Base-by-base conservation (phyloP, 495 filamentous ascomycete species). In the Hypoxylon lenormandii region DNA sequence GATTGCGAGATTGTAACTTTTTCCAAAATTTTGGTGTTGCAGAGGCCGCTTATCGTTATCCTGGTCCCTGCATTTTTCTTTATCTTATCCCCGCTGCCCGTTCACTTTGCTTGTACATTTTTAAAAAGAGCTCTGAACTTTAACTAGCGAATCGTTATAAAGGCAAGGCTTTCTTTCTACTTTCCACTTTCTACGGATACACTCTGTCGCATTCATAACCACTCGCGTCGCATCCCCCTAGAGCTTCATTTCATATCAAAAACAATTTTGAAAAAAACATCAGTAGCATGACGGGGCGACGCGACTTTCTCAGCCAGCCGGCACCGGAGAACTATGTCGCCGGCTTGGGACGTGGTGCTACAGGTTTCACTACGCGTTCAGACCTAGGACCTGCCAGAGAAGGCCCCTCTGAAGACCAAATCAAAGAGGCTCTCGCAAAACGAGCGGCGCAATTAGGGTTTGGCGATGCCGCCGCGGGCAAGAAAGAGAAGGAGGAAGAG, bases 311-410 rank as follows among this genome's bases (percentile, higher is more conserved):
- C 33, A 91, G 85, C 77, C 92, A 96, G 79, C 88, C 88, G 28
- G 95, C 95, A 60, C 95, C 95, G 21, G 95, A 97, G 73, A 99
- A 98, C 80, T 99, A 99, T 72, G 96, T 99, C 42, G 95, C 95
- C 43, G 95, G 95, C 85, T 87, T 99, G 63, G 95, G 95, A 80
- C 91, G 95, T 84, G 95, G 95, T 77, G 95, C 95, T 4, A 99
- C 96, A 0, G 95, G 96, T 30, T 99, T 99, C 80, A 98, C 95
- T 4, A 99, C 95, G 11, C 89, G 96, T 30, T 97, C 94, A 43
- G 95, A 99, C 86, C 84, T 99, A 30, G 95, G 95, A 43, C 96
- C 96, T 37, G 96, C 96, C 53, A 89, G 95, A 65, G 95, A 98
- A 84, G 95, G 95, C 11, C 96, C 95, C 18, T 97, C 91, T 60